phyloP scores from a whole-genome alignment of 768 basidiomycete genomes.

The Boletus rufocinnamomeus region DNA sequence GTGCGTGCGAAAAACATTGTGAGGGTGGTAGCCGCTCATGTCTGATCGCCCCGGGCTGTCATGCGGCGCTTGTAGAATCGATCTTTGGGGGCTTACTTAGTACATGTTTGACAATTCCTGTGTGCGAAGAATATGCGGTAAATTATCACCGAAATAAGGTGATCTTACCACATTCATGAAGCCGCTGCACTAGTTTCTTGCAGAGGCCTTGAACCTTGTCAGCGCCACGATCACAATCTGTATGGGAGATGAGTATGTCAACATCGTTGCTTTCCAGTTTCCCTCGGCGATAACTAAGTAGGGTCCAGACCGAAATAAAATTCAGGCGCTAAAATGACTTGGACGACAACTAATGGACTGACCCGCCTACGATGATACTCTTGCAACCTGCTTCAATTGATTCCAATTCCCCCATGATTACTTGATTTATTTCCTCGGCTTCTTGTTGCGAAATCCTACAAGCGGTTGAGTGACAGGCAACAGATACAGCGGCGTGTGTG shows the following conservation, averaged over 20 bases:
- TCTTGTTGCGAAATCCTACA: slow-evolving; percentile 73
- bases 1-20: slow-evolving; percentile 54
- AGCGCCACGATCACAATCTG: slow-evolving; percentile 44
- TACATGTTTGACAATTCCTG: slow-evolving; percentile 79
- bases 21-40: slow-evolving; percentile 58
- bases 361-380: slow-evolving; percentile 84
- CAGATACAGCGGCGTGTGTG: neutral
- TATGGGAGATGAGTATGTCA: slow-evolving; percentile 86
- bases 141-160: neutral
- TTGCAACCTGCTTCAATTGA: slow-evolving; percentile 64
- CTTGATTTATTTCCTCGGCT: slow-evolving; percentile 72
- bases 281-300: slow-evolving; percentile 75
- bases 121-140: neutral
- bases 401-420: slow-evolving; percentile 68
- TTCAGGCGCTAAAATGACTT: neutral
- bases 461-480: neutral
- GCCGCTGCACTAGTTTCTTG: slow-evolving; percentile 54
- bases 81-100: slow-evolving; percentile 57
- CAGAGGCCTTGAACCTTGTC: slow-evolving; percentile 62
- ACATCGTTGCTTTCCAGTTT: slow-evolving; percentile 82
- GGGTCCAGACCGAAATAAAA: neutral
- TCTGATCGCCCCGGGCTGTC: slow-evolving; percentile 39
- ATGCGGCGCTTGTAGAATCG: slow-evolving; percentile 6
- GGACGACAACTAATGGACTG: slow-evolving; percentile 24
- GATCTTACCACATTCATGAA: slow-evolving; percentile 57